Percentiles rank a stretch among this genome's conserved stretches.
phyloP scores from a whole-genome alignment of 2,329 filamentous ascomycete species.

The Botrytis hyacinthi region DNA sequence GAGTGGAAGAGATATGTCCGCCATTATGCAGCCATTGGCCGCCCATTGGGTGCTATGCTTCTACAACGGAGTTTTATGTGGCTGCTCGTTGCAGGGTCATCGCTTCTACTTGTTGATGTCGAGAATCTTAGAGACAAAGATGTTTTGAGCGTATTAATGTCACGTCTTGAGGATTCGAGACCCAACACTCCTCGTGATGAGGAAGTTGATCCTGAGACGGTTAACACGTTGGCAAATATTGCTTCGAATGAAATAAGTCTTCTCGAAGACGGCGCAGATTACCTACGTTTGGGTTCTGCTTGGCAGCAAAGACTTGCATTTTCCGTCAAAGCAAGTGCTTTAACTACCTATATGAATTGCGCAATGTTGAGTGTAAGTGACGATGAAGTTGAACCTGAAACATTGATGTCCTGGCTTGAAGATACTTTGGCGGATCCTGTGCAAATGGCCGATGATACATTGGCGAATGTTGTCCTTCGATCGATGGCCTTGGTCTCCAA shows the following conservation, averaged over 20 bases:
- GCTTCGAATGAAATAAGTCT: slow-evolving; percentile 80
- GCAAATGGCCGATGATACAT: slow-evolving; percentile 76
- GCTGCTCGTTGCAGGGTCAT: slow-evolving; percentile 75
- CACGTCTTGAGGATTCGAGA: slow-evolving; percentile 44
- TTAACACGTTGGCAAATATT: slow-evolving; percentile 67
- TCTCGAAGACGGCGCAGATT: slow-evolving; percentile 86
- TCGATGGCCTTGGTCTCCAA: slow-evolving; percentile 79
- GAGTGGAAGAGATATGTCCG: slow-evolving; percentile 88
- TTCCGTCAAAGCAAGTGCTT: slow-evolving; percentile 76
- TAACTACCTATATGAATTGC: slow-evolving; percentile 85
- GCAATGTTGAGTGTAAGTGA: slow-evolving; percentile 68
- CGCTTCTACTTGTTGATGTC: slow-evolving; percentile 65
- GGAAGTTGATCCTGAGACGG: slow-evolving; percentile 54
- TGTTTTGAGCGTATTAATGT: slow-evolving; percentile 72
- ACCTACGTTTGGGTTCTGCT: slow-evolving; percentile 77
- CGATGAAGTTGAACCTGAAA: slow-evolving; percentile 74
- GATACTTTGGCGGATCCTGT: slow-evolving; percentile 72
- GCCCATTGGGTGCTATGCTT: slow-evolving; percentile 87
- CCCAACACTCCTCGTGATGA: slow-evolving; percentile 43
- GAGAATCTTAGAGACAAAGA: slow-evolving; percentile 59
- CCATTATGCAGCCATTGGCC: slow-evolving; percentile 75
- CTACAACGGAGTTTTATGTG: slow-evolving; percentile 86
- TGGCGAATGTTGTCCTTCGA: slow-evolving; percentile 77
- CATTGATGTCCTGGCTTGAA: slow-evolving; percentile 82
- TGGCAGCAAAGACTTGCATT: slow-evolving; percentile 86